Conservation (phyloP, 2,329 filamentous ascomycete genomes). For the Paramyrothecium sp. region DNA sequence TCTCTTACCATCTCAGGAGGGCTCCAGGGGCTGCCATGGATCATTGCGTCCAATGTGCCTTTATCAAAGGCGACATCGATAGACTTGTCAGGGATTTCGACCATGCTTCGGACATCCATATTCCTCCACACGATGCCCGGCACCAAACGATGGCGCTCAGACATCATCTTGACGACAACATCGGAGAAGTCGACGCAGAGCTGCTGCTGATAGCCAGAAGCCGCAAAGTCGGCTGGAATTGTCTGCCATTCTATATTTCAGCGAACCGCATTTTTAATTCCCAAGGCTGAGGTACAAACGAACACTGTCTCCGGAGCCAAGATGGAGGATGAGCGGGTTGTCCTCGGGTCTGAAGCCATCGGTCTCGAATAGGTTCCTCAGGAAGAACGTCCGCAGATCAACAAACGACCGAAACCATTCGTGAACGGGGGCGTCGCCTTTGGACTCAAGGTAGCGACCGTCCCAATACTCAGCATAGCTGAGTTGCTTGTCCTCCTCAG, state of each 20-base stretch:
- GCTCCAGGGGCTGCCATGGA: slow-evolving; percentile 51
- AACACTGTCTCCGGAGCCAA: slow-evolving; percentile 59
- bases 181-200: slow-evolving; percentile 57
- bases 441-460: slow-evolving; percentile 38
- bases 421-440: slow-evolving; percentile 38
- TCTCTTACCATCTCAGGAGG: slow-evolving; percentile 47
- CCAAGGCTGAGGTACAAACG: slow-evolving; percentile 11
- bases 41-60: slow-evolving; percentile 54
- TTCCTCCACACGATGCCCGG: slow-evolving; percentile 46
- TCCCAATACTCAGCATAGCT: slow-evolving; percentile 49
- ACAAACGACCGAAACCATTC: slow-evolving; percentile 54
- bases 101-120: slow-evolving; percentile 52
- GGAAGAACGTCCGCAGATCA: slow-evolving; percentile 47
- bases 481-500: slow-evolving; percentile 21
- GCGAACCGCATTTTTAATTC: not conserved
- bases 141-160: slow-evolving; percentile 32
- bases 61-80: slow-evolving; percentile 60
- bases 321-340: slow-evolving; percentile 48
- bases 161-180: slow-evolving; percentile 31
- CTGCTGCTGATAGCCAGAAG: slow-evolving; percentile 48
- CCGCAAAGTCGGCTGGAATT: slow-evolving; percentile 46
- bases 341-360: slow-evolving; percentile 19
- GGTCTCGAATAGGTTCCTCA: slow-evolving; percentile 35
- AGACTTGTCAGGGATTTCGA: slow-evolving; percentile 31
- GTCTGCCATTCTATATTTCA: slow-evolving; percentile 31